Conservation (phyloP, 164 flowering plant genomes). For the Annona cherimola region DNA sequence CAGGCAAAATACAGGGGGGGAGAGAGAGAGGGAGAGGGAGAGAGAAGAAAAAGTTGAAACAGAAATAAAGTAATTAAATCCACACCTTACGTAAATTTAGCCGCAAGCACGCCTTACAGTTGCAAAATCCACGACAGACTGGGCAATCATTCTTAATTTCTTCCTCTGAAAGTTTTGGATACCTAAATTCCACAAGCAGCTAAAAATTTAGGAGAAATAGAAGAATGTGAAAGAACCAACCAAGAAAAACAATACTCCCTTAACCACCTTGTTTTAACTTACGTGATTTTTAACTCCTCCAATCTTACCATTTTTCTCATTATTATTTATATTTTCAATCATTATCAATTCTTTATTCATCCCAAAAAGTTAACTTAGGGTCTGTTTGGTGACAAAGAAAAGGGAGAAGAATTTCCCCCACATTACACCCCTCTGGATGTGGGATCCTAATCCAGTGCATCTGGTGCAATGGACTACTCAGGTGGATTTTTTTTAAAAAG, state of each 20-base stretch:
- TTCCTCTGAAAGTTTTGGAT: constrained; percentile 15
- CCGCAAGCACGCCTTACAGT: constrained; percentile 19
- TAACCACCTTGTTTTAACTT: neutral
- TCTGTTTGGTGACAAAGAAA: neutral
- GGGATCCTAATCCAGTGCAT: neutral
- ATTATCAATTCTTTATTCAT: neutral
- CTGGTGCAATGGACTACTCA: neutral
- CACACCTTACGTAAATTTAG: constrained; percentile 49
- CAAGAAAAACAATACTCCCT: neutral
- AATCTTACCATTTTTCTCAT: too few relatives aligned
- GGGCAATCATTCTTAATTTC: constrained; percentile 12
- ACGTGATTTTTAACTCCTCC: neutral
- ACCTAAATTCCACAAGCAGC: constrained; percentile 5
- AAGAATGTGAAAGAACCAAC: neutral
- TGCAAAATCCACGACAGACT: constrained; percentile 17
- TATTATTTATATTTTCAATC: too few relatives aligned
- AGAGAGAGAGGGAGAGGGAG: too few relatives aligned
- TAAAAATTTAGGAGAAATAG: neutral
- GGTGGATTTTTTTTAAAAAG: neutral
- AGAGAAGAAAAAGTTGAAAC: neutral
- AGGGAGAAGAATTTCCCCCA: neutral
- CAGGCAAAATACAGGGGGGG: too few relatives aligned
- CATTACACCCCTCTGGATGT: neutral
- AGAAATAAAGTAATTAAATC: neutral
- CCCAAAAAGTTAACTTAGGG: neutral